phyloP scores from a whole-genome alignment of 805 yeast genomes.

The Wickerhamiella bombiphila region DNA sequence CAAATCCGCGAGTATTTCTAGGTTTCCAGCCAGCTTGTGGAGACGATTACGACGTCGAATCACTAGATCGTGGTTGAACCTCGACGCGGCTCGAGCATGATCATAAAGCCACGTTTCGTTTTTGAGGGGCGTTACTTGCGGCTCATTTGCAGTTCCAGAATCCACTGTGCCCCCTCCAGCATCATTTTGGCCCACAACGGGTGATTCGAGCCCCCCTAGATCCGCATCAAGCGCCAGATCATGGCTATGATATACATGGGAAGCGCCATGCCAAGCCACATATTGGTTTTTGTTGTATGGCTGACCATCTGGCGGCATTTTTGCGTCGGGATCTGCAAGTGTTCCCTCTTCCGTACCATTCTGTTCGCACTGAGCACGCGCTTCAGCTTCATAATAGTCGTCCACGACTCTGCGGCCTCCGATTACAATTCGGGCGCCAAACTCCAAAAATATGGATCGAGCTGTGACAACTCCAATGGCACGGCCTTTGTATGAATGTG shows the following conservation, averaged over 20 bases:
- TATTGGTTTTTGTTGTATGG: slow-evolving; percentile 36
- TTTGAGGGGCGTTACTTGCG: slow-evolving; percentile 7
- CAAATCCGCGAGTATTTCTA: neutral
- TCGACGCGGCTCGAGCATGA: slow-evolving; percentile 64
- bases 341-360: slow-evolving; percentile 61
- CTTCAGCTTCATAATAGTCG: slow-evolving; percentile 68
- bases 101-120: slow-evolving; percentile 77
- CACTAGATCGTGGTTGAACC: slow-evolving; percentile 48
- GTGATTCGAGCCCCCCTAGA: slow-evolving; percentile 18
- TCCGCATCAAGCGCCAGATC: slow-evolving; percentile 19
- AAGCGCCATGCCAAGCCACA: slow-evolving; percentile 40
- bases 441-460: slow-evolving; percentile 73
- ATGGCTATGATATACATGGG: slow-evolving; percentile 27
- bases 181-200: neutral
- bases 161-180: slow-evolving; percentile 1
- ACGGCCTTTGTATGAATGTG: slow-evolving; percentile 82
- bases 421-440: slow-evolving; percentile 71
- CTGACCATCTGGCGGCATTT: slow-evolving; percentile 29
- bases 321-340: slow-evolving; percentile 51
- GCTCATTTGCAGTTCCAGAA: slow-evolving; percentile 2
- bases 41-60: slow-evolving; percentile 39
- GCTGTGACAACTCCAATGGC: slow-evolving; percentile 85
- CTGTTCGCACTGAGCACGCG: slow-evolving; percentile 21
- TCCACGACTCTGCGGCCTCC: slow-evolving; percentile 72
- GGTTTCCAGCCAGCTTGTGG: slow-evolving; percentile 12